Base-by-base conservation (phyloP, 768 basidiomycete species). In the Cystofilobasidium bisporidii region DNA sequence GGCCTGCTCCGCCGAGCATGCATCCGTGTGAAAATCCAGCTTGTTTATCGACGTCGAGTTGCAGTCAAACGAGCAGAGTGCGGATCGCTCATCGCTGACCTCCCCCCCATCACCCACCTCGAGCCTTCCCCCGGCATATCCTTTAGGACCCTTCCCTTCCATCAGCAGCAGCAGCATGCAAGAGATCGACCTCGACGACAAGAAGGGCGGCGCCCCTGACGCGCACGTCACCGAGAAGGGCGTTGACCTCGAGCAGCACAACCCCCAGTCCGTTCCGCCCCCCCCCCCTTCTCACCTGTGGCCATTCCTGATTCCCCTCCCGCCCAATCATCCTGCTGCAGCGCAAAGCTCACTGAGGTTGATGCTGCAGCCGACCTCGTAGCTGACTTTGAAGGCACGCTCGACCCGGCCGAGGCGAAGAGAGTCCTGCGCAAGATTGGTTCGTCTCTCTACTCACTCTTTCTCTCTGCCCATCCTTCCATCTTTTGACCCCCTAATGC, bases 331-430 rank as follows among this genome's bases (percentile, higher is more conserved):
- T 59, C 40, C 32, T 20, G 10, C 33, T 36, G 26, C n/a, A 62
- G 60, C 41, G 24, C 24, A 4, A 67, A 53, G 17, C 33, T 26
- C 32, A 24, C 28, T 10, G 48, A 67, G 10, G 66, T 58, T 18
- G 66, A 67, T 43, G 48, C 59, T 26, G 73, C 73, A 9, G 74
- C 74, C 8, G 71, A 65, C 26, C 66, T 74, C 33, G 74, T 73
- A n/a, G 71, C 71, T 43, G 72, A 71, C n/a, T 71, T 73, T 60
- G 65, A 64, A 0, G 72, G 72, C 2, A 63, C 71, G 41, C 65
- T 74, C 28, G 70, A 71, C 41, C 69, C 69, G 14, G 36, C 57
- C 9, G 70, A 70, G 58, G 67, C 72, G 2, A 56, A 66, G 18
- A 60, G 71, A 20, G 71, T 74, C 10, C 48, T 67, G 20, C 61